Base-by-base conservation (phyloP, 371 early-diverging fungal species). In the Zychaea mexicana region DNA sequence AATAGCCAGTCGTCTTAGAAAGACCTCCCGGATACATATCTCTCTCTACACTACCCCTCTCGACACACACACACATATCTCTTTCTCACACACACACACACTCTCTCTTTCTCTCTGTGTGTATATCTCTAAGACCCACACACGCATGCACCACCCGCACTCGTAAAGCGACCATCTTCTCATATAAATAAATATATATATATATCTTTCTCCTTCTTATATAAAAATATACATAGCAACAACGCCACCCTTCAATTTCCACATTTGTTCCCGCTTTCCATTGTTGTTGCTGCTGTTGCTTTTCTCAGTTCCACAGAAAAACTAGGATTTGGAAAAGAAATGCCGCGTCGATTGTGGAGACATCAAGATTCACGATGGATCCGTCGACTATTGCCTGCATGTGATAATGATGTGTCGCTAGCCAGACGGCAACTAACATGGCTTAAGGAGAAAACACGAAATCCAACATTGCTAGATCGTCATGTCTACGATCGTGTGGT, bases 401-500 rank as follows among this genome's bases (percentile, higher is more conserved):
- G 77, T 46, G 70, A 76, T 38, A 65, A 66, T 9, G 73, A 74
- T 49, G 10, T 60, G n/a, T 54, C 45, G 0, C 62, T 66, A 30
- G 77, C 79, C 7, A 71, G 68, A 56, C 63, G 74, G 12, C 71
- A 79, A 32, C 19, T 79, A 17, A 46, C 31, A 9, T 79, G 79
- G 79, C n/a, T 79, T 2, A 79, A 72, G 61, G 71, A 79, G 30
- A 72, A 74, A 42, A 65, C 76, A 3, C 4, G 26, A 8, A 32
- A 59, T 46, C 24, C 31, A 28, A 22, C 13, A 15, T 5, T 28
- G 33, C 32, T 33, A 19, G 27, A 21, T 36, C 27, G 22, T 3
- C 49, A 30, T 9, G 68, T 88, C 3, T 62, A 71, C 1, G 82
- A 90, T 39, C 83, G 90, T 10, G 79, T 81, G 0, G 65, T 82